phyloP scores from a whole-genome alignment of 805 yeast species.

The Candida ovalis region DNA sequence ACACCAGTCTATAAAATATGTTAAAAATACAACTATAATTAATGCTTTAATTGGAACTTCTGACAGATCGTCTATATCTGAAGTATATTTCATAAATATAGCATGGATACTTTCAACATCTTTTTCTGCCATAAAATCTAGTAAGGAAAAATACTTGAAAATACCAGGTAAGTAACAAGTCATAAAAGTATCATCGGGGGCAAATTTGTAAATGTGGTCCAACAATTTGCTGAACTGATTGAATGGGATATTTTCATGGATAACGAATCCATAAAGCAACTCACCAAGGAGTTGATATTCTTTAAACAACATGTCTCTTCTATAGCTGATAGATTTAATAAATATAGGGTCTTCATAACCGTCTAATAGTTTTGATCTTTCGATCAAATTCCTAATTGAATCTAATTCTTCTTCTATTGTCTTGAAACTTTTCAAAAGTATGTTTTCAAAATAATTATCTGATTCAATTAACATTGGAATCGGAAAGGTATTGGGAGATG shows the following conservation, averaged over 20 bases:
- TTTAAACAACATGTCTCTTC: conserved; percentile 57
- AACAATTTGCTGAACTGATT: conserved; percentile 39
- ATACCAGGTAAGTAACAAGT: conserved; percentile 63
- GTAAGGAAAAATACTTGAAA: conserved; percentile 40
- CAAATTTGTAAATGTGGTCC: conserved; percentile 43
- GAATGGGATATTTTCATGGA: conserved; percentile 31
- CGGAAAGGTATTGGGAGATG: conserved; percentile 10
- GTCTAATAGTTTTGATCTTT: conserved; percentile 53
- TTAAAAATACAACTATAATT: conserved; percentile 47
- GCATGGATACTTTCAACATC: conserved; percentile 38
- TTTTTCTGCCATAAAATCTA: conserved; percentile 33
- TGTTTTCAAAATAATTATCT: conserved; percentile 31
- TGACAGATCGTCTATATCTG: conserved; percentile 39
- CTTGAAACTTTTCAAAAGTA: conserved; percentile 51
- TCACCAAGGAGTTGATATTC: conserved; percentile 74
- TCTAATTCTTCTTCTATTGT: conserved; percentile 54
- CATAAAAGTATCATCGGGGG: conserved; percentile 59
- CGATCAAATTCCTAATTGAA: conserved; percentile 49
- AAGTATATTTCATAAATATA: conserved; percentile 33
- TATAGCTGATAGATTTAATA: conserved; percentile 47
- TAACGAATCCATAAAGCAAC: conserved; percentile 50
- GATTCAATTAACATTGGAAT: conserved; percentile 5
- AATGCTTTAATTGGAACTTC: conserved; percentile 47
- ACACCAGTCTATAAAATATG: conserved; percentile 66
- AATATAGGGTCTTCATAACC: conserved; percentile 40